These are phyloP conservation scores for Aspergillus fructus DNA, from an alignment of 2,329 filamentous ascomycete genomes.

Conservation along the genomic window DNA sequence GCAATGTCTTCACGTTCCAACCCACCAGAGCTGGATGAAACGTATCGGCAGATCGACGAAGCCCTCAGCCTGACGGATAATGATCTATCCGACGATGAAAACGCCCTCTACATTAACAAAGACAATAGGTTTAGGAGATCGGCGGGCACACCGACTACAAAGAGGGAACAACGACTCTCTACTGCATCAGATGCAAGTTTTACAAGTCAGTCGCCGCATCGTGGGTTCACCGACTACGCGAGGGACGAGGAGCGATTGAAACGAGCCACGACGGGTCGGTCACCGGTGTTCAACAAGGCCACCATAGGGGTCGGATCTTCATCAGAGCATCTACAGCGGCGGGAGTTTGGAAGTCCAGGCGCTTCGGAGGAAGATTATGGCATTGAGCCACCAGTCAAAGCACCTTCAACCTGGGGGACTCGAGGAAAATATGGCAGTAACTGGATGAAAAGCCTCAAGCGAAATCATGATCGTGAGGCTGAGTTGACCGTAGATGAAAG, in stretches of 20 bases:
- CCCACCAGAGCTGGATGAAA: slow-evolving; percentile 39
- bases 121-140: slow-evolving; percentile 21
- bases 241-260: slow-evolving; percentile 41
- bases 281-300: slow-evolving; percentile 40
- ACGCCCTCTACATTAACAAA: slow-evolving; percentile 11
- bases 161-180: slow-evolving; percentile 21
- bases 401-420: slow-evolving; percentile 39
- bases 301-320: slow-evolving; percentile 30
- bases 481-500: slow-evolving; percentile 19
- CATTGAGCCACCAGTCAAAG: slow-evolving; percentile 33
- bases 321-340: slow-evolving; percentile 39
- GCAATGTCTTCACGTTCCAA: slow-evolving; percentile 36
- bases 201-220: slow-evolving; percentile 34
- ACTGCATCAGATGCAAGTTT: slow-evolving; percentile 33
- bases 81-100: slow-evolving; percentile 33
- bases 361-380: slow-evolving; percentile 22
- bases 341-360: slow-evolving; percentile 27
- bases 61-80: slow-evolving; percentile 36
- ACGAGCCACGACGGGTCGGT: slow-evolving; percentile 38
- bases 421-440: slow-evolving; percentile 31
- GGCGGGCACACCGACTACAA: slow-evolving; percentile 25
- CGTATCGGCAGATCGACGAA: slow-evolving; percentile 41
- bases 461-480: slow-evolving; percentile 20
- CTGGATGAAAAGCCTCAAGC: slow-evolving; percentile 36
- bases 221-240: slow-evolving; percentile 34